Percentiles rank a stretch among this genome's conserved stretches.
These are phyloP conservation scores for Westerdykella sp. DNA, from an alignment of 2,329 filamentous ascomycete species.

Conservation along the genomic window DNA sequence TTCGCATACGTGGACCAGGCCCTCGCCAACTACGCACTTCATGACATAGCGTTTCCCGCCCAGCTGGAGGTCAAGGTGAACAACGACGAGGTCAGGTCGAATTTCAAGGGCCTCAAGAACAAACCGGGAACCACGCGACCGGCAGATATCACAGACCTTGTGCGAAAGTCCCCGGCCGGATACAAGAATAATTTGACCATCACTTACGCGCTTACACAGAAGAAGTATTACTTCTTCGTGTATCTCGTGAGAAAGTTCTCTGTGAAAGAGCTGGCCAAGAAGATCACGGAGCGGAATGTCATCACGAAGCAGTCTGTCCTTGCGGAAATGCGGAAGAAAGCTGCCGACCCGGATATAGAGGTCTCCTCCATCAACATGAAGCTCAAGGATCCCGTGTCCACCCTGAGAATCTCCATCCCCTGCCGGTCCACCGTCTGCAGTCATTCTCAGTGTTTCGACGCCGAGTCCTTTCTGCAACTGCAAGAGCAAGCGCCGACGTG, in stretches of 20 bases:
- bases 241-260: conserved; percentile 70
- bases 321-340: conserved; percentile 73
- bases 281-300: conserved; percentile 59
- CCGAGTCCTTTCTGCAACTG: conserved; percentile 80
- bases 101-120: conserved; percentile 89
- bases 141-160: conserved; percentile 75
- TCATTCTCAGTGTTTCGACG: conserved; percentile 94
- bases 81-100: conserved; percentile 80
- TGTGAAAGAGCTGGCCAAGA: conserved; percentile 63
- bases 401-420: conserved; percentile 71
- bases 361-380: conserved; percentile 84
- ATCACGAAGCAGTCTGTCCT: conserved; percentile 78
- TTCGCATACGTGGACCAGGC: conserved; percentile 66
- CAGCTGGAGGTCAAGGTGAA: conserved; percentile 93
- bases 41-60: conserved; percentile 80
- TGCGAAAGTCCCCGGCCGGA: conserved; percentile 60
- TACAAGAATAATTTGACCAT: conserved; percentile 76
- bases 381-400: conserved; percentile 86
- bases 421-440: conserved; percentile 74
- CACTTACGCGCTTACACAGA: conserved; percentile 86
- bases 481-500: conserved; percentile 96
- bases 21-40: conserved; percentile 25
- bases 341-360: conserved; percentile 81
- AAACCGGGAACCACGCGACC: conserved; percentile 92
- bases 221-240: conserved; percentile 57